Conservation (phyloP, 2,329 filamentous ascomycete species). For the Fusarium sp. region DNA sequence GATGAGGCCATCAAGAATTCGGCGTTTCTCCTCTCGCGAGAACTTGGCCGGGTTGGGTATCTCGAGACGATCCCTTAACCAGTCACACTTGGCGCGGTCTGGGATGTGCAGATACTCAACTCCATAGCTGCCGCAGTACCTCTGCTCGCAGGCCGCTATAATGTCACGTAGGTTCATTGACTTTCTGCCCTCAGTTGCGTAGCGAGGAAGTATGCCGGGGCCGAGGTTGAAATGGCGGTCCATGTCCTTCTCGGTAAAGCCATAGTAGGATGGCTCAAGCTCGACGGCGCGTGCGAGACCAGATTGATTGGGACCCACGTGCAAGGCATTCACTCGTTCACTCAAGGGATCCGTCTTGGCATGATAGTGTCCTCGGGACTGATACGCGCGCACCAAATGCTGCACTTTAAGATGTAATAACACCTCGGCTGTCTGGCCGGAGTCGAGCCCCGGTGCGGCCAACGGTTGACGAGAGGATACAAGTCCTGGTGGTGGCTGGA, state of each 20-base stretch:
- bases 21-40: slow-evolving; percentile 95
- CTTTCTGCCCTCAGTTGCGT: slow-evolving; percentile 83
- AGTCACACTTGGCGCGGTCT: slow-evolving; percentile 94
- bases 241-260: slow-evolving; percentile 91
- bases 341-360: slow-evolving; percentile 95
- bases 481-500: slow-evolving; percentile 91
- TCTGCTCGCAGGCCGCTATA: slow-evolving; percentile 87
- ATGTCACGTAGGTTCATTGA: slow-evolving; percentile 98
- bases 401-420: slow-evolving; percentile 55
- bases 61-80: slow-evolving; percentile 93
- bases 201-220: slow-evolving; percentile 91
- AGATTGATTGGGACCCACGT: neutral
- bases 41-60: slow-evolving; percentile 94
- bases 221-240: slow-evolving; percentile 90
- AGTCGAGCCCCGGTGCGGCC: slow-evolving; percentile 47
- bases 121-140: slow-evolving; percentile 97
- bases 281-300: slow-evolving; percentile 79
- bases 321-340: slow-evolving; percentile 72
- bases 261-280: slow-evolving; percentile 87
- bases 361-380: slow-evolving; percentile 96
- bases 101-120: slow-evolving; percentile 99
- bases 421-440: slow-evolving; percentile 67
- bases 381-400: slow-evolving; percentile 72
- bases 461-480: slow-evolving; percentile 80
- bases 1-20: slow-evolving; percentile 94